Conservation (phyloP, 1,139 yeast species). For the Zygoascus sp. region DNA sequence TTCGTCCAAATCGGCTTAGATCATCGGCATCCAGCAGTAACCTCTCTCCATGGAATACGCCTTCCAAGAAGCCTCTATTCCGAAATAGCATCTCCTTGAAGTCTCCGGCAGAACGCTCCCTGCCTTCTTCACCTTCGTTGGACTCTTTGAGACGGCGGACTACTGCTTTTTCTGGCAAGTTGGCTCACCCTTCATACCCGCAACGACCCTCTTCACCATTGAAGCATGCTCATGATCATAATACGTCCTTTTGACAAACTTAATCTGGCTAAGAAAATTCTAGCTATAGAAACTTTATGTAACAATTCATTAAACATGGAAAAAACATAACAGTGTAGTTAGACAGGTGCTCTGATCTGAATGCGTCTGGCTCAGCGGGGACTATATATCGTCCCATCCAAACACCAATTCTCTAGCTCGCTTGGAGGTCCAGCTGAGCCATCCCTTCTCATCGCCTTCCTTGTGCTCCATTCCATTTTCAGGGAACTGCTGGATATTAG, state of each 20-base stretch:
- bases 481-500: slow-evolving; percentile 1
- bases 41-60: slow-evolving; percentile 4
- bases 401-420: slow-evolving; percentile 41
- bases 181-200: slow-evolving; percentile 2
- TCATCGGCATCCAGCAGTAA: background rate
- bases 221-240: slow-evolving; percentile 1
- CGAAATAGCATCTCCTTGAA: background rate
- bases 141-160: slow-evolving; percentile 6
- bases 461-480: background rate
- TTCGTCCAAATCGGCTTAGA: slow-evolving; percentile 24
- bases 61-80: background rate
- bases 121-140: slow-evolving; percentile 6
- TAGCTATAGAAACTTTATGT: background rate
- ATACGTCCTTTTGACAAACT: background rate
- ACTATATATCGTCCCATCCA: slow-evolving; percentile 52
- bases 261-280: background rate
- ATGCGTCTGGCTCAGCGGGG: no score
- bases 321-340: background rate
- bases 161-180: background rate
- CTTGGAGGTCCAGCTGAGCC: slow-evolving; percentile 36
- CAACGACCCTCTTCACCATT: slow-evolving; percentile 2
- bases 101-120: background rate
- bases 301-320: background rate
- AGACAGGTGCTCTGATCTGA: no score
- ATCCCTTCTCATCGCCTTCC: slow-evolving; percentile 21